Conservation (phyloP, 1,284 basidiomycete species). For the Anthracocystis walkeri region DNA sequence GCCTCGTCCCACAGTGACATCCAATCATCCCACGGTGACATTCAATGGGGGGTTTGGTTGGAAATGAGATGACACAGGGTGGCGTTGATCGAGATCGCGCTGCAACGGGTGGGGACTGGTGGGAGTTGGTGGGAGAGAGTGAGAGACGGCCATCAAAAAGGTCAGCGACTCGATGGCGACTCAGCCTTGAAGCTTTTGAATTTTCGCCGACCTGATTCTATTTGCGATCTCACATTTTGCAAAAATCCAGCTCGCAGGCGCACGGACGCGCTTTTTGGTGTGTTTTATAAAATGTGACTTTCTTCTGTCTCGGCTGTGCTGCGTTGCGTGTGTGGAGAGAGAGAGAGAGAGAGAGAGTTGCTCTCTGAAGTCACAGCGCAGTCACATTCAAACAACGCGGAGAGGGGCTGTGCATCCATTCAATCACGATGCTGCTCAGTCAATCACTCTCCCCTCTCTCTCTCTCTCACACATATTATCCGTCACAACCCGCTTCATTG, state of each 20-base stretch:
- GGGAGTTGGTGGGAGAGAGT: not conserved
- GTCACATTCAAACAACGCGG: not conserved
- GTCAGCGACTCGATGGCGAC: conserved; percentile 12
- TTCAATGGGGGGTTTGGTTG: not conserved
- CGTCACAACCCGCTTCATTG: not conserved
- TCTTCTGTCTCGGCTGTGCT: conserved; percentile 8
- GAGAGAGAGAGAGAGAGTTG: not conserved
- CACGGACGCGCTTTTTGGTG: conserved; percentile 4
- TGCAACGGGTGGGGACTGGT: too few species aligned
- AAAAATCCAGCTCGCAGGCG: not conserved
- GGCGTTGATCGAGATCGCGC: too few species aligned
- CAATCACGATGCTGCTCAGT: too few species aligned
- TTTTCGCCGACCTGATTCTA: not conserved
- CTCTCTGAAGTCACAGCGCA: conserved; percentile 3
- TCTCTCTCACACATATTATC: not conserved
- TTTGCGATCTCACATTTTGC: not conserved
- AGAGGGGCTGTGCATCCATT: conserved; percentile 11
- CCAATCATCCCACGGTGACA: not conserved
- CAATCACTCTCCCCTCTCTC: conserved; percentile 3
- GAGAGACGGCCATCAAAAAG: not conserved
- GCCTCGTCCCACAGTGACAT: not conserved
- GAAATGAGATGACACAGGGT: too few species aligned
- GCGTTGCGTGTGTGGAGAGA: not conserved
- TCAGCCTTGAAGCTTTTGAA: not conserved
- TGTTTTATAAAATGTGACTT: not conserved